Base-by-base conservation (phyloP, 2,329 filamentous ascomycete species). In the Raffaelea arxii region DNA sequence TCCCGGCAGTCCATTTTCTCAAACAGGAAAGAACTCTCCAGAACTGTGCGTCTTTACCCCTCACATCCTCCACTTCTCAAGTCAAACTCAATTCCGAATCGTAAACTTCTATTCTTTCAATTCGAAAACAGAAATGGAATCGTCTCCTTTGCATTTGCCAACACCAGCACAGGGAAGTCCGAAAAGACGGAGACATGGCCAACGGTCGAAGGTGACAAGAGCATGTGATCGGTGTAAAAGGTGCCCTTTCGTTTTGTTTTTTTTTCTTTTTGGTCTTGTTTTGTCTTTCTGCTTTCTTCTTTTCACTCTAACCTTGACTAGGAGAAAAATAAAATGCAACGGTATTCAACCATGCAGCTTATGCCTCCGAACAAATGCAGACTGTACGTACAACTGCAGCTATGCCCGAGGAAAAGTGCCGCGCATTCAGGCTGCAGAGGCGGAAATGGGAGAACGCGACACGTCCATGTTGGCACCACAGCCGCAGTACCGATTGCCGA, bases 241-340 rank as follows among this genome's bases (percentile, higher is more conserved):
- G 32, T 36, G 6, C 7, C 16, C 27, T 32, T 6, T n/a, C 19
- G 32, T 12, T 10, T 18, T 36, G 14, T 9, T 36, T 18, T 36
- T 16, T 6, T 18, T 36, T n/a, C n/a, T 36, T 36, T 9, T 9
- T 16, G 16, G 16, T 30, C 9, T 30, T 16, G 27, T 16, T 30
- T 30, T 30, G 9, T 16, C 27, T 9, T 9, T 30, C 27, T 9
- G 7, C 6, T 36, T n/a, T 36, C 32, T 6, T n/a, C 7, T 36
- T n/a, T n/a, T 36, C 32, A n/a, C n/a, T n/a, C n/a, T n/a, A n/a
- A 36, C 16, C 32, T 36, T 12, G 27, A 36, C 7, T 14, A 46
- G 44, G 22, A 23, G 27, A 23, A 46, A 46, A 30, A 43, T 46
- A 27, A 42, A 42, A 14, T 46, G 44, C 44, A 46, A 41, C 30